Evolutionary conservation across 1,284 basidiomycete genomes (phyloP), one percentile per base, ranked within the genome.

Genomic region (Sporisorium scitamineum): DNA sequence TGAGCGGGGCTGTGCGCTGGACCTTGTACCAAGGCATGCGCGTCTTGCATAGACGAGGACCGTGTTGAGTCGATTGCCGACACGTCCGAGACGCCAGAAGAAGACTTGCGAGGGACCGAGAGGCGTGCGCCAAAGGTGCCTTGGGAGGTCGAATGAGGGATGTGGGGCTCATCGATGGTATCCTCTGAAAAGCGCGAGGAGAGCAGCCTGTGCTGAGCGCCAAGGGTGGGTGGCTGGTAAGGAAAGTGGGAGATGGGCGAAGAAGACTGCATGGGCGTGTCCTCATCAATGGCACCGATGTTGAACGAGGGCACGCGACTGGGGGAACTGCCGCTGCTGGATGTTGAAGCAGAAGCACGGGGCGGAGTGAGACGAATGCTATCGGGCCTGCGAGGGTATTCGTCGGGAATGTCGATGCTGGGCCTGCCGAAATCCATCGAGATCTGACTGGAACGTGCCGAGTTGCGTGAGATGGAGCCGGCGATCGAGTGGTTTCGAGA

Each of bases 391-490:
- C 58, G 20, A 20, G 66, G 61, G 39, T 65, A 74, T 26, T 75
- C 72, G 59, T 75, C 63, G 7, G 72, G 62, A 20, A 75, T 70
- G 48, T 70, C 67, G 47, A 75, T 66, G 61, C 72, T 75, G 41
- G 63, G 61, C 13, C 66, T 65, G 24, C 51, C 66, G 42, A 69
- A 62, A 44, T 74, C 66, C 34, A 67, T 63, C 34, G 66, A 74
- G 34, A 45, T 22, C 24, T 61, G 61, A 20, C 66, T 69, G 26
- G 66, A 74, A 9, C 57, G 44, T 14, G 50, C 45, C 26, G 65
- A 72, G 55, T 50, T 18, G 20, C 47, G 58, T 3, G 64, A 63
- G 20, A 60, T 56, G 31, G 70, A 67, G 32, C 47, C 51, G 10
- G 61, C 58, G 22, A 61, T 42, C 5, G 63, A 53, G 45, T 56